These are phyloP conservation scores for Papilionanthe hybrid DNA, from an alignment of 116 monocot species.

Conservation along the genomic window DNA sequence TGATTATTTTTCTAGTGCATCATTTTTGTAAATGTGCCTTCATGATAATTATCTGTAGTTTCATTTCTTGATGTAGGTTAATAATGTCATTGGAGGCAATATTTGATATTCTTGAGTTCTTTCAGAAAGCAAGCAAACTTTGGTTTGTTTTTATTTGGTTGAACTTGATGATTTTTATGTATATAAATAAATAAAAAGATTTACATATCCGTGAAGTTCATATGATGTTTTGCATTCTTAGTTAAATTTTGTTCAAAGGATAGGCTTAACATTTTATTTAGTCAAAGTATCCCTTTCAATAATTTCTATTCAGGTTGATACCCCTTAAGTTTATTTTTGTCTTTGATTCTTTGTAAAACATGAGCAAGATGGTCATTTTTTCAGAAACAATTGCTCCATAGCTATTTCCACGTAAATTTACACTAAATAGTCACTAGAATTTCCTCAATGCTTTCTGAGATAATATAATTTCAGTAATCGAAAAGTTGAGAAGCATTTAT, in stretches of 20 bases:
- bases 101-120: not conserved
- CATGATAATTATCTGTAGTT: not conserved
- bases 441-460: too few species aligned
- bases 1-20: not conserved
- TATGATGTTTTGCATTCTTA: not conserved
- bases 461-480: too few species aligned
- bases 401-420: too few species aligned
- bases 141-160: not conserved
- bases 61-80: not conserved
- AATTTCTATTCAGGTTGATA: not conserved
- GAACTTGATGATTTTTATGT: not conserved
- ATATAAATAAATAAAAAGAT: too few species aligned
- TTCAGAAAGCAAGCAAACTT: not conserved
- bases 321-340: too few species aligned
- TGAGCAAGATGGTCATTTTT: too few species aligned
- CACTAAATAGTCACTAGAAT: too few species aligned
- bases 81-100: not conserved
- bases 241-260: not conserved
- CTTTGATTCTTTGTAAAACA: too few species aligned
- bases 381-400: too few species aligned
- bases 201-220: not conserved
- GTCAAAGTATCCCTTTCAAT: not conserved
- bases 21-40: not conserved
- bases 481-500: too few species aligned
- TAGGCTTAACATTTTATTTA: not conserved